Percentiles rank a stretch among this genome's conserved stretches.
These are phyloP conservation scores for Blastobotrys peoriensis DNA, from an alignment of 805 yeast species.

Conservation along the genomic window DNA sequence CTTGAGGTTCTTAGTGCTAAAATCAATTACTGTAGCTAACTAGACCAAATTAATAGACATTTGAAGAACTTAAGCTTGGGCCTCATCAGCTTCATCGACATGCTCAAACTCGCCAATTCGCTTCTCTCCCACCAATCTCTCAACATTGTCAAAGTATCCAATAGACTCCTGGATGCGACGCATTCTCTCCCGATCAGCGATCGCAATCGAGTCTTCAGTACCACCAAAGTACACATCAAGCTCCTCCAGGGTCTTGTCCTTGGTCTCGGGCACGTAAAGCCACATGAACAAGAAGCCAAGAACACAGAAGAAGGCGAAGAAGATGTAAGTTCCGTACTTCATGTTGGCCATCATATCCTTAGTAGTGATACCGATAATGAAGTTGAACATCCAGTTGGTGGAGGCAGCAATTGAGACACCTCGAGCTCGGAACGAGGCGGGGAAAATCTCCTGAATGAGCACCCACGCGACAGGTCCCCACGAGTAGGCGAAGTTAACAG, in stretches of 20 bases:
- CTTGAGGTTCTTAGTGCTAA: no score
- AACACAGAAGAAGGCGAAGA: slow-evolving; percentile 26
- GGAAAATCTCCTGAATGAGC: slow-evolving; percentile 60
- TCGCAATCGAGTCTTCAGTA: slow-evolving; percentile 19
- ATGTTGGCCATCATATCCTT: slow-evolving; percentile 22
- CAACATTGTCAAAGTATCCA: slow-evolving; percentile 19
- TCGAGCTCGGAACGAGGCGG: slow-evolving; percentile 62
- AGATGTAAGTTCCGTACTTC: slow-evolving; percentile 26
- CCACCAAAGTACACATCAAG: slow-evolving; percentile 39
- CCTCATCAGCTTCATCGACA: not conserved
- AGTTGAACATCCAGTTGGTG: slow-evolving; percentile 63
- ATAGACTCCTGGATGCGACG: slow-evolving; percentile 18
- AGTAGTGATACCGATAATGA: slow-evolving; percentile 26
- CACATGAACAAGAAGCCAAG: slow-evolving; percentile 21
- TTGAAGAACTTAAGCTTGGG: not conserved
- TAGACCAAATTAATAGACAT: no score
- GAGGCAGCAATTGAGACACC: slow-evolving; percentile 58
- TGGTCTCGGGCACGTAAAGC: slow-evolving; percentile 61
- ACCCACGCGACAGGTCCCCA: slow-evolving; percentile 58
- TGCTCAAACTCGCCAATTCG: not conserved
- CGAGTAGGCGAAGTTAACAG: slow-evolving; percentile 49
- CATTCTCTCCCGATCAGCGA: slow-evolving; percentile 22
- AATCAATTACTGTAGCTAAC: no score
- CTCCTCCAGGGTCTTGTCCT: slow-evolving; percentile 63
- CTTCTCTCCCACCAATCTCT: slow-evolving; percentile 9